Evolutionary conservation across 441 rosid genomes (phyloP), one percentile per base, ranked within the genome.

Genomic region (Populus hybrid): DNA sequence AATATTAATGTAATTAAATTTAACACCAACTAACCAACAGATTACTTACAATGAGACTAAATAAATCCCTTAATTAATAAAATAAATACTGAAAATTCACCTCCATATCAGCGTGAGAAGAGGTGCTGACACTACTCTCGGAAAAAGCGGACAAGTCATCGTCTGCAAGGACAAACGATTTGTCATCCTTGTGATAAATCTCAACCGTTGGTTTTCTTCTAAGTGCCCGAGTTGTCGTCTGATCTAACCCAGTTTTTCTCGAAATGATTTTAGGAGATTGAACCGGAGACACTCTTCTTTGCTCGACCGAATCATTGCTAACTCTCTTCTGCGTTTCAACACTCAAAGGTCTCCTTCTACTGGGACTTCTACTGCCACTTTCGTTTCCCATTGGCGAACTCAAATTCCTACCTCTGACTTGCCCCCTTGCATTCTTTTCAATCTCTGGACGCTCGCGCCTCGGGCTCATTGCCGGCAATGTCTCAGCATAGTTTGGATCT

Each of bases 21-120:
- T 64, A 24, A n/a, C 11, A 40, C 38, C 38, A 68, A 61, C 9
- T 16, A 2, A 18, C 8, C 8, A 56, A n/a, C 21, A 45, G 74
- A 61, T 11, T 23, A 29, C 31, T 29, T 29, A 29, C 31, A 29
- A 29, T 29, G 31, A 65, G 36, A 38, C 63, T 2, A 71, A 24
- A 18, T 14, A 12, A 42, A 38, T 2, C 16, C 4, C 29, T 29
- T 38, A n/a, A 35, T n/a, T 2, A 20, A 16, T 35, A 4, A n/a
- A 36, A 16, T 29, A 28, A 69, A 40, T 16, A n/a, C 14, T 23
- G 66, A 31, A 3, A 16, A n/a, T 56, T 78, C 81, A 90, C 94
- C 93, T 91, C 95, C 3, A 89, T 75, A 59, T 86, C 90, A 20
- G 88, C 83, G 40, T 83, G 93, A 69, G 94, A 90, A 61, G 84